Conservation (phyloP, 1,284 basidiomycete genomes). For the Inonotus hispidus region DNA sequence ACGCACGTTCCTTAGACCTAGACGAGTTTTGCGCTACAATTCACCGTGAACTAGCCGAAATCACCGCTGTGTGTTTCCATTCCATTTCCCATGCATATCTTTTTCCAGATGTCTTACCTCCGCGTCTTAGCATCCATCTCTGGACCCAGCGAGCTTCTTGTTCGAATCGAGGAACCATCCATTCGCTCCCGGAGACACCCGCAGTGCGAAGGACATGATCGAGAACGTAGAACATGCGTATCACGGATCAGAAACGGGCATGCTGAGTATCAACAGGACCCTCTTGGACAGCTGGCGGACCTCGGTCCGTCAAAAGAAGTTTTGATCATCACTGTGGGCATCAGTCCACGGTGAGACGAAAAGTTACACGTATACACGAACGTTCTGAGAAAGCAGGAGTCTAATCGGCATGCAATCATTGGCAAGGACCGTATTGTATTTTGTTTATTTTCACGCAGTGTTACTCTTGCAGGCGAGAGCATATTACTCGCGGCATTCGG, state of each 20-base stretch:
- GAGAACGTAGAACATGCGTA: constrained; percentile 31
- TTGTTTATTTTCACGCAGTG: not conserved
- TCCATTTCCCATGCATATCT: no score
- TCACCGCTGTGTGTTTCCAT: constrained; percentile 50
- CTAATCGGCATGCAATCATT: not conserved
- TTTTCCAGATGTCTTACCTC: not conserved
- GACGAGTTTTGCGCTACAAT: constrained; percentile 60
- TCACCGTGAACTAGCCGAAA: constrained; percentile 60
- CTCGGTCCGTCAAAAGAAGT: constrained; percentile 7
- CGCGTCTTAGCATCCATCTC: constrained; percentile 41
- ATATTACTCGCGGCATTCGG: not conserved
- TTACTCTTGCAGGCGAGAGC: not conserved
- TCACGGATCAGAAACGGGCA: constrained; percentile 36
- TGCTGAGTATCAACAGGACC: constrained; percentile 45
- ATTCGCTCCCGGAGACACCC: constrained; percentile 58
- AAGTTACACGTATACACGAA: not conserved
- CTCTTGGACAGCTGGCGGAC: constrained; percentile 53
- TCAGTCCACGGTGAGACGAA: not conserved
- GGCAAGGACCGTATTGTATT: not conserved
- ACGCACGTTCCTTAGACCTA: constrained; percentile 38
- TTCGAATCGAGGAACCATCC: constrained; percentile 57
- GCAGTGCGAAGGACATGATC: constrained; percentile 49
- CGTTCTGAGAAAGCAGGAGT: not conserved
- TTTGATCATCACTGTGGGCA: not conserved
- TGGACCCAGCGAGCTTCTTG: constrained; percentile 45